Evolutionary conservation across 148 eudicot genomes (phyloP), one percentile per base, ranked within the genome.

Genomic region (Persicaria tinctoria): DNA sequence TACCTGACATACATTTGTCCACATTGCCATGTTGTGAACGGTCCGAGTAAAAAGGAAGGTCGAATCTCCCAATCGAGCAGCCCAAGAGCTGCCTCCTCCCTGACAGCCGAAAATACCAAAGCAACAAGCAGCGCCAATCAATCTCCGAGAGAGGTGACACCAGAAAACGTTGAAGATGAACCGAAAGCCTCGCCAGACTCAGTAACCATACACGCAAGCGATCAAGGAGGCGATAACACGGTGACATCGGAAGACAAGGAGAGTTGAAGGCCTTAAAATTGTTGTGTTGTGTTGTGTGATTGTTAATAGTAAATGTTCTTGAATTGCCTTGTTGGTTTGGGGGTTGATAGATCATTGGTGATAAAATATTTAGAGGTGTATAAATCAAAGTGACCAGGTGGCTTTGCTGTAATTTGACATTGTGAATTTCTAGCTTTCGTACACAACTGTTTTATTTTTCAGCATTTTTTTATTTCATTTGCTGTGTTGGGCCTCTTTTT

Each of bases 1-100:
- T 89, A 81, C 57, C 71, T 94, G 73, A 89, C 93, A 53, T 94
- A 94, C 82, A 91, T 91, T 64, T 94, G 98, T 79, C 98, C 97
- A 57, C 98, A 90, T 78, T 94, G 98, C 79, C 89, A 83, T 76
- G 88, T 92, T 55, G 78, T 94, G 63, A 94, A 94, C 68, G 86
- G 88, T 75, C 87, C 98, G 75, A 89, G 85, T 75, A 82, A 90
- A 27, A 74, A 62, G 5, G 87, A 69, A 47, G 89, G 76, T 38
- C 79, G 23, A 47, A 63, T 72, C 27, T 77, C 91, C 47, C 73
- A 73, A 78, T 63, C 84, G 20, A 70, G 12, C 32, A 72, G 80
- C 69, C 85, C 90, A 17, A 76, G 73, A 74, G 32, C 55, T 53
- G 70, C 75, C 49, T 45, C 89, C 47, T 47, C 84, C 16, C 49